A percentile compares a stretch with the other conserved stretches of the same genome.
These are phyloP conservation scores for Maudiozyma humilis DNA, from an alignment of 1,139 yeast genomes.

Conservation along the genomic window DNA sequence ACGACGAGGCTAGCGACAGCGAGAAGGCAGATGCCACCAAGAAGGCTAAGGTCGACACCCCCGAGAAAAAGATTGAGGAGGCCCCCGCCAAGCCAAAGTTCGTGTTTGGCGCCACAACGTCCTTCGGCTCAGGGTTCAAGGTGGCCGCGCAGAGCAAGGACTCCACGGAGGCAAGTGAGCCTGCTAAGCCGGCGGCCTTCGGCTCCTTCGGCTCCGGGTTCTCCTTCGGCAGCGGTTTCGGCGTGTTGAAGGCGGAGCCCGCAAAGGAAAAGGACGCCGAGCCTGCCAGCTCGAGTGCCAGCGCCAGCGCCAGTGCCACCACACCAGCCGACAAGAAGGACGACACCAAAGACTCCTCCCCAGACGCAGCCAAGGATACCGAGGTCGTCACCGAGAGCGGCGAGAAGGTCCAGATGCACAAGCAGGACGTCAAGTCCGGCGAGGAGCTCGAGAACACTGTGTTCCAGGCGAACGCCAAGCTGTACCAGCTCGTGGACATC, in stretches of 20 bases:
- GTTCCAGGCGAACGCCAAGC: constrained; percentile 65
- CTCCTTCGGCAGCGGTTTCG: constrained; percentile 30
- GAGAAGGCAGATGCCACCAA: background rate
- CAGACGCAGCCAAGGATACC: constrained; percentile 4
- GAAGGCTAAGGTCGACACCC: background rate
- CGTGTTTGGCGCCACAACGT: constrained; percentile 46
- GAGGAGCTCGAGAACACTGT: constrained; percentile 77
- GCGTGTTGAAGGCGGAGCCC: constrained; percentile 18
- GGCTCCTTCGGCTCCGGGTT: constrained; percentile 30
- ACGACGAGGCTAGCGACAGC: background rate
- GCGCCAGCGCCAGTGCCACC: constrained; percentile 5
- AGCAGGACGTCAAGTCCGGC: constrained; percentile 66
- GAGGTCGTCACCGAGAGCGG: constrained; percentile 15
- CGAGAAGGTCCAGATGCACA: constrained; percentile 29
- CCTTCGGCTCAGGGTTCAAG: constrained; percentile 54
- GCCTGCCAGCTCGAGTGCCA: no score
- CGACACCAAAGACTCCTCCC: background rate
- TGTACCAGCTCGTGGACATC: constrained; percentile 62
- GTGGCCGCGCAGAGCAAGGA: constrained; percentile 33
- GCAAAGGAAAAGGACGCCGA: constrained; percentile 6
- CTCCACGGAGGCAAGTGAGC: background rate
- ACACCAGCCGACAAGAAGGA: constrained; percentile 6
- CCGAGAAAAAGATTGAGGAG: background rate
- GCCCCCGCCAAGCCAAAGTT: constrained; percentile 31
- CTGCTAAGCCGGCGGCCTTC: constrained; percentile 20